These are phyloP conservation scores for Ascochyta koolunga DNA, from an alignment of 2,329 filamentous ascomycete species.

Conservation along the genomic window DNA sequence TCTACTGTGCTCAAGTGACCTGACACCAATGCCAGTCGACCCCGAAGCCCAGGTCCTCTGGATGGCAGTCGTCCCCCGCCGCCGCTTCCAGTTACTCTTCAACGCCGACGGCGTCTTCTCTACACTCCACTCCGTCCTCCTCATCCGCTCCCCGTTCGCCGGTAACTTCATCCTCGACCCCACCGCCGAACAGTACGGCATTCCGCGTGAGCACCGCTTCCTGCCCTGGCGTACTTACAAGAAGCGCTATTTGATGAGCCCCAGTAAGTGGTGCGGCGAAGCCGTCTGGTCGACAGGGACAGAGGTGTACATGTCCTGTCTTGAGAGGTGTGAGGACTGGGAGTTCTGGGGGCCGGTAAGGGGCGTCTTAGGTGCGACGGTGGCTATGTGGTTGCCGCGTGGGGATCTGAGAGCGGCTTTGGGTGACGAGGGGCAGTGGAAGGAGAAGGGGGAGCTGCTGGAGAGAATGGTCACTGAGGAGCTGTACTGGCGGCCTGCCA, in stretches of 20 bases:
- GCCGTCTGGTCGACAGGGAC: neutral
- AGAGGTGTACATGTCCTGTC: neutral
- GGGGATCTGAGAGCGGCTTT: neutral
- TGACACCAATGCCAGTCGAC: neutral
- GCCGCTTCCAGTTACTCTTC: neutral
- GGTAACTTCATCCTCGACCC: constrained; percentile 7
- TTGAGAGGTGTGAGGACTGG: neutral
- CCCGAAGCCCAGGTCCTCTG: neutral
- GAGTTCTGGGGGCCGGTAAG: neutral
- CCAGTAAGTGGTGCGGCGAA: neutral
- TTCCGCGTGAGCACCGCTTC: neutral
- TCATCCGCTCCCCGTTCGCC: neutral
- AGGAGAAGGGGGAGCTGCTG: neutral
- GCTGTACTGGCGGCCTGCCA: neutral
- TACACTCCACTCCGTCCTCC: neutral
- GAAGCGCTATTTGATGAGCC: neutral
- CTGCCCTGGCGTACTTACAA: neutral
- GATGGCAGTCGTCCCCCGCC: neutral
- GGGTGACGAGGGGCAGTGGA: neutral
- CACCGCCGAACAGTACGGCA: constrained; percentile 3
- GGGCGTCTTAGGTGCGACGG: neutral
- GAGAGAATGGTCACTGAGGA: neutral
- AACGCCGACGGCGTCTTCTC: neutral
- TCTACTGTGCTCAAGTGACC: neutral
- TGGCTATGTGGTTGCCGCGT: neutral